These are phyloP conservation scores for Parietaria judaica DNA, from an alignment of 306 rosid species.

Conservation along the genomic window DNA sequence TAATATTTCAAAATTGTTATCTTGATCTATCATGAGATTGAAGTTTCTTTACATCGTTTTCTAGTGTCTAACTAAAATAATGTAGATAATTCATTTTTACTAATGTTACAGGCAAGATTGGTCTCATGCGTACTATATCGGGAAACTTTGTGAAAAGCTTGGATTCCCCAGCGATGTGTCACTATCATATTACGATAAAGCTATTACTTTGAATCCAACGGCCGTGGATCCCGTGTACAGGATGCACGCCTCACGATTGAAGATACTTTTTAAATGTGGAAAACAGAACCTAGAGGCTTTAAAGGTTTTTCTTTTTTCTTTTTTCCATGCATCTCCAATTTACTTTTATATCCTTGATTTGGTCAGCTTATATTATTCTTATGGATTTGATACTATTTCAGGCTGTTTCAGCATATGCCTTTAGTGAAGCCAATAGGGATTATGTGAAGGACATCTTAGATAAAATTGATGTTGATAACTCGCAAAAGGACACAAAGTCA, in stretches of 20 bases:
- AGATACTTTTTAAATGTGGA: conserved; percentile 57
- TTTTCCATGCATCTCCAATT: conserved; percentile 15
- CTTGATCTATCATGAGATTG: not conserved
- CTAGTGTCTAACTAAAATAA: too few species aligned
- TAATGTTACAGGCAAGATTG: conserved; percentile 69
- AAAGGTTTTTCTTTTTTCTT: conserved; percentile 44
- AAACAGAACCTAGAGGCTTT: conserved; percentile 57
- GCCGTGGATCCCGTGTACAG: conserved; percentile 98
- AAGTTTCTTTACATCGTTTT: not conserved
- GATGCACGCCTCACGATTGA: conserved; percentile 95
- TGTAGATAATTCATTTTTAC: conserved; percentile 6
- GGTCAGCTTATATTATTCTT: conserved; percentile 4
- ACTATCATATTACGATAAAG: conserved; percentile 67
- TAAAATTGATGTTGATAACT: conserved; percentile 30
- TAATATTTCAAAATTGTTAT: conserved; percentile 1
- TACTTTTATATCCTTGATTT: conserved; percentile 9
- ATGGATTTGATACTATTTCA: conserved; percentile 20
- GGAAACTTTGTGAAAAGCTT: conserved; percentile 91
- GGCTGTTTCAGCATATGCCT: conserved; percentile 73
- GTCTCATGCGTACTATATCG: conserved; percentile 93
- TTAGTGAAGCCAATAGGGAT: conserved; percentile 48
- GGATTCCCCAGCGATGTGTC: conserved; percentile 62
- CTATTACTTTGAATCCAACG: conserved; percentile 70
- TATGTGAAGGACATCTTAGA: conserved; percentile 40
- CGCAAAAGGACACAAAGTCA: conserved; percentile 28